These are phyloP conservation scores for Luffa acutangula DNA, from an alignment of 306 rosid species.

Conservation along the genomic window DNA sequence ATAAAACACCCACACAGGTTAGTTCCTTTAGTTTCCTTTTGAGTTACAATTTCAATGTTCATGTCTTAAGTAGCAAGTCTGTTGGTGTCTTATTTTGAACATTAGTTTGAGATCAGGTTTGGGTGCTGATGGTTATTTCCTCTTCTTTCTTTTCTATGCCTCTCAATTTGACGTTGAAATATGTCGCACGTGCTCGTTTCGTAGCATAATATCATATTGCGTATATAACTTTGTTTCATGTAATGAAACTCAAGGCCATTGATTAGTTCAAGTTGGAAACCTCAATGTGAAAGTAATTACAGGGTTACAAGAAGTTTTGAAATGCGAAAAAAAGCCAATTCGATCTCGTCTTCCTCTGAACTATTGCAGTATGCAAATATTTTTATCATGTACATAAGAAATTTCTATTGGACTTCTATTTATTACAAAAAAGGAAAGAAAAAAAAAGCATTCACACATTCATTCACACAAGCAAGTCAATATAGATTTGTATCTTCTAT, in stretches of 20 bases:
- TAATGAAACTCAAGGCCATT: neutral
- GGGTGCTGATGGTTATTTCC: neutral
- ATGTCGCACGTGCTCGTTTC: neutral
- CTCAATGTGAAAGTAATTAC: neutral
- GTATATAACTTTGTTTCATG: neutral
- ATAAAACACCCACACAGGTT: slow-evolving; percentile 69
- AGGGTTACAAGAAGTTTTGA: neutral
- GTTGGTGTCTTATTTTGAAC: neutral
- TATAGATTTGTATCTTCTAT: neutral
- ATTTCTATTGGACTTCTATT: neutral
- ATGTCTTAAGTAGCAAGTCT: neutral
- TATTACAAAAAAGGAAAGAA: neutral
- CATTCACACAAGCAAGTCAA: neutral
- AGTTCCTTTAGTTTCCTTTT: neutral
- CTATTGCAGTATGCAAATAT: neutral
- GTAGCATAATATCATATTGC: neutral
- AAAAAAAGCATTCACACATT: neutral
- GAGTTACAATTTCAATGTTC: neutral
- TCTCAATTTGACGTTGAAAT: neutral
- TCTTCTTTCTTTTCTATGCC: neutral
- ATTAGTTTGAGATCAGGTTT: neutral
- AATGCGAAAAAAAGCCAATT: neutral
- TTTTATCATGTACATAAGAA: neutral
- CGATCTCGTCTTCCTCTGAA: neutral
- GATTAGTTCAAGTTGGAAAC: neutral